Percentiles rank a stretch among this genome's conserved stretches.
Evolutionary conservation across 2,329 filamentous ascomycete genomes (phyloP).

Genomic region (Paraphoma sp.): DNA sequence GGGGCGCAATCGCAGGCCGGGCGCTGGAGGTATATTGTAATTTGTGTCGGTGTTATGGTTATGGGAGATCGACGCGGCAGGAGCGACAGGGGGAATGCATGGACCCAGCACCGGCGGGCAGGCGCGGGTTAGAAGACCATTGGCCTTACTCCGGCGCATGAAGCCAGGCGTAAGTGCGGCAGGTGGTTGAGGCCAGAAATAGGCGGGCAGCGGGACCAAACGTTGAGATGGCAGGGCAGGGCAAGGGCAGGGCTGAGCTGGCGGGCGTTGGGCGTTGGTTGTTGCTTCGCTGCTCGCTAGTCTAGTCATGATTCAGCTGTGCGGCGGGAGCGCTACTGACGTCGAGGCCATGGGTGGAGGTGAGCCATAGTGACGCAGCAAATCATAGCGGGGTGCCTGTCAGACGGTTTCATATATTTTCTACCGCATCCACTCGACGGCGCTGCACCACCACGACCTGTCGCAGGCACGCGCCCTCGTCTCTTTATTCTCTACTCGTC

Average conservation of each 20-base stretch:
- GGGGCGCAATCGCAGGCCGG: slow-evolving; percentile 4
- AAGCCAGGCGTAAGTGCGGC: too few species aligned
- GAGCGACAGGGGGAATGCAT: slow-evolving; percentile 36
- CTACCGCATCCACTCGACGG: slow-evolving; percentile 23
- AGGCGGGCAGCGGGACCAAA: not conserved
- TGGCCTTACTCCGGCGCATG: too few species aligned
- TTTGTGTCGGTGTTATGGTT: not conserved
- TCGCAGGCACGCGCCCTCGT: slow-evolving; percentile 7
- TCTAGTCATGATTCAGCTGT: not conserved
- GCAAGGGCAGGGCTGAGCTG: too few species aligned
- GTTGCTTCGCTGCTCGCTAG: not conserved
- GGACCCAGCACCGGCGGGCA: slow-evolving; percentile 2
- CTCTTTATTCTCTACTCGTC: not conserved
- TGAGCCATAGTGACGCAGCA: slow-evolving; percentile 8
- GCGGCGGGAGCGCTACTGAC: slow-evolving; percentile 1
- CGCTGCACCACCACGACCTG: slow-evolving; percentile 3
- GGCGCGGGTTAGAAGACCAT: not conserved
- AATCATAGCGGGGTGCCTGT: slow-evolving; percentile 8
- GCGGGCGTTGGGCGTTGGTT: not conserved
- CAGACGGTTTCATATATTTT: slow-evolving; percentile 20
- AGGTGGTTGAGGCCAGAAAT: not conserved
- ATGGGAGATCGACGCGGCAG: slow-evolving; percentile 16
- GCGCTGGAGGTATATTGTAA: not conserved
- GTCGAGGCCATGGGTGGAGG: not conserved
- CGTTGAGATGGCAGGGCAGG: not conserved